Evolutionary conservation across 805 yeast genomes (phyloP).

Genomic region (Zygoascus bituminiphila): DNA sequence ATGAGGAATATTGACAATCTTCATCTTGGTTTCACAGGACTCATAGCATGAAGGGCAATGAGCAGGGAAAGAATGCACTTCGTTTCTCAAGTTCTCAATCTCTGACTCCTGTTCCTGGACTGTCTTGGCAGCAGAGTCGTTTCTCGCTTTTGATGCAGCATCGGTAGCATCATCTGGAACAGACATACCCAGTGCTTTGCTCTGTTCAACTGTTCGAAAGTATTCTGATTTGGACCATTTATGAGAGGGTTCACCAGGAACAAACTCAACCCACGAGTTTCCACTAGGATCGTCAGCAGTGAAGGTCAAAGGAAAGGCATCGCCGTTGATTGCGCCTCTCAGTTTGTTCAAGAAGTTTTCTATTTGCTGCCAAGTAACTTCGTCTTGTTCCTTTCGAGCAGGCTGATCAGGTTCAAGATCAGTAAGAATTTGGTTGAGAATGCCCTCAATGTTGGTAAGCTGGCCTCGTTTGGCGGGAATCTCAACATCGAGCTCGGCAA

Average conservation of each 20-base stretch:
- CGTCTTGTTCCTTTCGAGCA: slow-evolving; percentile 63
- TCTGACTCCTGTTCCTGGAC: slow-evolving; percentile 49
- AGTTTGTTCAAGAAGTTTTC: slow-evolving; percentile 57
- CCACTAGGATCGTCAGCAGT: slow-evolving; percentile 91
- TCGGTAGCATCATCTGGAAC: slow-evolving; percentile 56
- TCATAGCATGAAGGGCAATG: slow-evolving; percentile 85
- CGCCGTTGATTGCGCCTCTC: slow-evolving; percentile 51
- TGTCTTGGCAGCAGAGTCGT: slow-evolving; percentile 36
- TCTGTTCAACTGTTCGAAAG: slow-evolving; percentile 79
- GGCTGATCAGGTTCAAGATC: slow-evolving; percentile 79
- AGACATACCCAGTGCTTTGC: slow-evolving; percentile 71
- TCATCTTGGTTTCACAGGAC: slow-evolving; percentile 90
- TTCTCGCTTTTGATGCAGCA: slow-evolving; percentile 27
- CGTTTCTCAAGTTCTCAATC: slow-evolving; percentile 78
- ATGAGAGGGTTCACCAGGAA: slow-evolving; percentile 80
- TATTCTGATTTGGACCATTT: slow-evolving; percentile 86
- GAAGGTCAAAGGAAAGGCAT: slow-evolving; percentile 68
- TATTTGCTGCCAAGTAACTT: slow-evolving; percentile 68
- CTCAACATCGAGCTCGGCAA: slow-evolving; percentile 80
- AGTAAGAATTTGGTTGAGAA: slow-evolving; percentile 71
- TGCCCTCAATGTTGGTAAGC: slow-evolving; percentile 85
- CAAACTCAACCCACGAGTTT: slow-evolving; percentile 89
- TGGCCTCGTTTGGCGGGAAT: slow-evolving; percentile 95
- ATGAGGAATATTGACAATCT: slow-evolving; percentile 92
- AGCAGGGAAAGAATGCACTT: slow-evolving; percentile 88